phyloP scores from a whole-genome alignment of 768 basidiomycete genomes.

The Auricularia heimuer region DNA sequence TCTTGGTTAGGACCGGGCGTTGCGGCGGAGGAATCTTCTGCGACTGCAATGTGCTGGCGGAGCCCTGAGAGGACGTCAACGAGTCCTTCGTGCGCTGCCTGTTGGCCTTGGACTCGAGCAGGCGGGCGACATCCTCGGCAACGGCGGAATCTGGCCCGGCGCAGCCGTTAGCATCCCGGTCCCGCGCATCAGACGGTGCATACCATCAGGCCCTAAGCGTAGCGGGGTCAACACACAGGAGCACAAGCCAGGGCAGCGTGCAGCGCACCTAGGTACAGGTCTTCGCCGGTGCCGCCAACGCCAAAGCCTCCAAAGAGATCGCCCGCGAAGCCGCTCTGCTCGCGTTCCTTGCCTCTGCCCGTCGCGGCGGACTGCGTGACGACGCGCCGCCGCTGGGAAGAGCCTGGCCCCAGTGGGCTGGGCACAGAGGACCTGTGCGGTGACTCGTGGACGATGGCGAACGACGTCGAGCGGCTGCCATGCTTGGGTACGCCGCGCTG shows the following conservation, averaged over 20 bases:
- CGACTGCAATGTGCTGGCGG: neutral
- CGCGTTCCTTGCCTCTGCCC: neutral
- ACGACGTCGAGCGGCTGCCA: conserved; percentile 1
- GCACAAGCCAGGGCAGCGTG: neutral
- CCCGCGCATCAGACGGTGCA: neutral
- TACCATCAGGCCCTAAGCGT: neutral
- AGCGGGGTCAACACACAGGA: neutral
- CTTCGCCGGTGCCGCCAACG: neutral
- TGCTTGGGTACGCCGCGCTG: neutral
- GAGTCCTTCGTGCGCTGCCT: neutral
- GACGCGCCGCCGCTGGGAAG: neutral
- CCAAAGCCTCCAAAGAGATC: neutral
- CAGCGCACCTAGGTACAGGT: neutral
- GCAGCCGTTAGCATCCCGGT: neutral
- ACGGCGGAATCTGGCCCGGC: neutral
- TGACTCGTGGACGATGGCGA: neutral
- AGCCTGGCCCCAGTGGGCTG: neutral
- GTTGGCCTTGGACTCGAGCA: neutral
- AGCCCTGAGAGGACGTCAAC: neutral
- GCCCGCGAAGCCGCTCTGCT: neutral
- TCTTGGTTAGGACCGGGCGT: neutral
- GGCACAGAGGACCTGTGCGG: neutral
- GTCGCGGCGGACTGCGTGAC: neutral
- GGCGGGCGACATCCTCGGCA: neutral
- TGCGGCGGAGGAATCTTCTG: neutral